Evolutionary conservation across 2,329 filamentous ascomycete species (phyloP).

Genomic region (Dissoconium aciculare): DNA sequence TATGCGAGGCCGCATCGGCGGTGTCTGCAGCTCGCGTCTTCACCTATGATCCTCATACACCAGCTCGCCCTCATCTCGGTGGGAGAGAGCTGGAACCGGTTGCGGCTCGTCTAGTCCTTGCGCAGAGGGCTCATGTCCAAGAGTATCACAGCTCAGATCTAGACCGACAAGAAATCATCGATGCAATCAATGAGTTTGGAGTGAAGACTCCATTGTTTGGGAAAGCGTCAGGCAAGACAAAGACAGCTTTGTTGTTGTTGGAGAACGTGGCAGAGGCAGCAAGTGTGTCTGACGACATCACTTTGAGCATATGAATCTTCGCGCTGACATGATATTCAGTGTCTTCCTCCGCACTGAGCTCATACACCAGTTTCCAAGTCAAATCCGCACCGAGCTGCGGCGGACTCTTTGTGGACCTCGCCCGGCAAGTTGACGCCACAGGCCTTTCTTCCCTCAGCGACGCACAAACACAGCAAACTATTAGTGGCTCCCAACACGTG

Average conservation of each 20-base stretch:
- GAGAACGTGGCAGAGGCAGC: constrained; percentile 13
- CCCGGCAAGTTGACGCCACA: constrained; percentile 14
- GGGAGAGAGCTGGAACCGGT: constrained; percentile 26
- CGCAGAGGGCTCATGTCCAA: constrained; percentile 36
- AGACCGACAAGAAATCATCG: constrained; percentile 27
- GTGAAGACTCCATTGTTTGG: constrained; percentile 29
- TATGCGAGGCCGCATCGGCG: constrained; percentile 22
- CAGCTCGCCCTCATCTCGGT: constrained; percentile 17
- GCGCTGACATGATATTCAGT: no score
- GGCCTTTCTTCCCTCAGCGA: constrained; percentile 7
- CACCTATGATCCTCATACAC: constrained; percentile 22
- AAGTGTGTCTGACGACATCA: constrained; percentile 8
- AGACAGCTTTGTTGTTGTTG: constrained; percentile 16
- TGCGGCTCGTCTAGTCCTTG: constrained; percentile 36
- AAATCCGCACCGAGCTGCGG: constrained; percentile 14
- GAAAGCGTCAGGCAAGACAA: constrained; percentile 7
- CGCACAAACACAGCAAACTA: constrained; percentile 4
- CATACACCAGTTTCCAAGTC: constrained; percentile 16
- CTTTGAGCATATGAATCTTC: no score
- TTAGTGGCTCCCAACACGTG: constrained; percentile 4
- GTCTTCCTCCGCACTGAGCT: constrained; percentile 7
- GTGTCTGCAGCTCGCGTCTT: constrained; percentile 24
- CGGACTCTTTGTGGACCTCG: constrained; percentile 19
- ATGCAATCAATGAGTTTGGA: constrained; percentile 34
- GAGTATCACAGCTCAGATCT: constrained; percentile 32